Percentiles rank a stretch among this genome's conserved stretches.
These are phyloP conservation scores for Cladochytrium replicatum DNA, from an alignment of 192 early-diverging fungal species.

Conservation along the genomic window DNA sequence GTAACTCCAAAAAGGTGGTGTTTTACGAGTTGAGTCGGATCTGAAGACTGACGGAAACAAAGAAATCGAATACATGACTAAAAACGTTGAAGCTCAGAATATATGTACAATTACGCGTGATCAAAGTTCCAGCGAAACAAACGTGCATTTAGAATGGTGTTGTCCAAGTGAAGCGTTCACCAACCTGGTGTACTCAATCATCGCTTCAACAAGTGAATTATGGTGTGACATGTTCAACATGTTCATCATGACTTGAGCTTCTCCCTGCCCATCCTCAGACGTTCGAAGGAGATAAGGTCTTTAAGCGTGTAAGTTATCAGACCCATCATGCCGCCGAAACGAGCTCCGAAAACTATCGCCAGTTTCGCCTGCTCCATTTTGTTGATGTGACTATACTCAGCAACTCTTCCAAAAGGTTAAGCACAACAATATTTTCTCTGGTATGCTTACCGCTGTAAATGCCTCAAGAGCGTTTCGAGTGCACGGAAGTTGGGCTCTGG, in stretches of 20 bases:
- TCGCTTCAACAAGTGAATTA: conserved; percentile 36
- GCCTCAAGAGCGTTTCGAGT: conserved; percentile 41
- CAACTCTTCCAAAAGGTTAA: conserved; percentile 16
- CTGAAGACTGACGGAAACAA: too few relatives aligned
- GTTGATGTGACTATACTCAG: conserved; percentile 33
- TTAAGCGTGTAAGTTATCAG: too few relatives aligned
- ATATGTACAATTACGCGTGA: too few relatives aligned
- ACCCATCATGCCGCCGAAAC: neutral
- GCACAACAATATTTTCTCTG: neutral
- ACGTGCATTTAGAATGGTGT: too few relatives aligned
- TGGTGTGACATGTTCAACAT: conserved; percentile 45
- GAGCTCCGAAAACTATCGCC: conserved; percentile 46
- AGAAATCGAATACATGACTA: too few relatives aligned
- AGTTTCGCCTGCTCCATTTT: conserved; percentile 53
- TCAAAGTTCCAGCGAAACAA: too few relatives aligned
- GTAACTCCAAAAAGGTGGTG: too few relatives aligned
- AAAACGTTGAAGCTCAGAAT: too few relatives aligned
- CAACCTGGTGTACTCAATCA: conserved; percentile 36
- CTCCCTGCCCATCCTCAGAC: conserved; percentile 22
- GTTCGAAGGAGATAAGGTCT: conserved; percentile 30
- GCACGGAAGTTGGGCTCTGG: conserved; percentile 36
- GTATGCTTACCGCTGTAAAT: conserved; percentile 30
- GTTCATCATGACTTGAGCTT: conserved; percentile 17
- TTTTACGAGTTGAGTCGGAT: too few relatives aligned
- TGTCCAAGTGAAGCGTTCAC: too few relatives aligned